Evolutionary conservation across 2,329 filamentous ascomycete genomes (phyloP), one percentile per base, ranked within the genome.

Genomic region (Venturia pyrina): DNA sequence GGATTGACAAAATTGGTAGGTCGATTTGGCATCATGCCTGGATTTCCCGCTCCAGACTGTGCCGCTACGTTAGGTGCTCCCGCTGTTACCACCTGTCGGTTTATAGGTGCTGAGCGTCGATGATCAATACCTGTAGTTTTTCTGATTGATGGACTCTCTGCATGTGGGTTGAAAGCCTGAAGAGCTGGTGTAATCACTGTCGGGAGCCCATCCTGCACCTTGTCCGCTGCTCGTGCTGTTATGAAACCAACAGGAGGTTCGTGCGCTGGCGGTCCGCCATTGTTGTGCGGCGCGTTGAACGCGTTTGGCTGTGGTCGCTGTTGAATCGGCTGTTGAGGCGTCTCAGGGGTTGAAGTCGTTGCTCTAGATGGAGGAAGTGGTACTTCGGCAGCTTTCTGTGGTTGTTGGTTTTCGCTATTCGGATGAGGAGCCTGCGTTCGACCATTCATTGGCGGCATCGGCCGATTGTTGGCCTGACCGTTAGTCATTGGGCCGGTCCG

Each of bases 111-210:
- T 40, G 62, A 66, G 10, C 40, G 43, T 46, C 62, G 28, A 63
- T 65, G 62, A 41, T 64, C 43, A n/a, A 67, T 43, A 24, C 66
- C 66, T 28, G 64, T 50, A 0, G 66, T 67, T 32, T 60, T 60
- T 21, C 66, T 15, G n/a, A 67, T 60, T 3, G 62, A 64, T 11
- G 62, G 62, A 41, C 66, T 66, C n/a, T 82, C 80, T 15, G 73
- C 77, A 64, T 81, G 76, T 5, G 80, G 80, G 59, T 82, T 80
- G 73, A 82, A 82, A 0, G 76, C 76, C 21, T 70, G 68, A 37
- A 74, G 67, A 17, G 72, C 67, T 21, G 69, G 67, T 0, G 75
- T 73, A 3, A 37, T 59, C 53, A 37, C 32, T 17, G 77, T 70
- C 65, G 76, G 68, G 2, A 64, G n/a, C 74, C 70, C 6, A 70